Evolutionary conservation across 2,329 filamentous ascomycete genomes (phyloP), one percentile per base, ranked within the genome.

Genomic region (Alternaria brassicae): DNA sequence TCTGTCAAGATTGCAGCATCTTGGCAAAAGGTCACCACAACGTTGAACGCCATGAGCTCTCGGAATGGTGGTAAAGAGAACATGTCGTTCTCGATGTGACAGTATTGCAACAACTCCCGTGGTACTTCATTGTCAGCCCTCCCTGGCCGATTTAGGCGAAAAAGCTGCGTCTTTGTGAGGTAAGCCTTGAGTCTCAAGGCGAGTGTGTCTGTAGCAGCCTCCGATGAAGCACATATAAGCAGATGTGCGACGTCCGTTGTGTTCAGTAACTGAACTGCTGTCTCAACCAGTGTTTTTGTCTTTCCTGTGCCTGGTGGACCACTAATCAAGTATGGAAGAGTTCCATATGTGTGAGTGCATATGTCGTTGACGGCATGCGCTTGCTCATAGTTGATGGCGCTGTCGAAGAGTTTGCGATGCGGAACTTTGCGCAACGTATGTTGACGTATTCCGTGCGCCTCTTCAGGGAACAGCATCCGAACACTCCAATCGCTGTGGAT

Each of bases 241-340:
- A 82, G 72, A 63, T 81, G 79, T 15, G 59, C 51, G 8, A 64
- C 53, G 1, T 60, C 23, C 1, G 66, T 66, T 3, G 62, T 64
- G 2, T 73, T 60, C 4, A 75, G 62, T 2, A 77, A 58, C 42
- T 77, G 73, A 58, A 80, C 63, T 9, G 80, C 77, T 51, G 75
- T 74, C 66, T 83, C 82, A 17, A 83, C 81, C 1, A 83, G 64
- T 2, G 81, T 83, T 58, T 83, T 83, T 8, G 82, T 84, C 65
- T 84, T 84, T 0, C 82, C 82, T 6, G 82, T 84, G n/a, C 82
- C 82, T 10, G 82, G 82, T 9, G 82, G 82, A 0, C 82, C 82
- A 7, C 78, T 79, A 17, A 84, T 81, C 9, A 83, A 72, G 61
- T 80, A 84, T 3, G 82, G 81, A 6, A 83, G 62, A 13, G 65